Conservation (phyloP, 495 filamentous ascomycete genomes). For the Trichoderma gamsii region DNA sequence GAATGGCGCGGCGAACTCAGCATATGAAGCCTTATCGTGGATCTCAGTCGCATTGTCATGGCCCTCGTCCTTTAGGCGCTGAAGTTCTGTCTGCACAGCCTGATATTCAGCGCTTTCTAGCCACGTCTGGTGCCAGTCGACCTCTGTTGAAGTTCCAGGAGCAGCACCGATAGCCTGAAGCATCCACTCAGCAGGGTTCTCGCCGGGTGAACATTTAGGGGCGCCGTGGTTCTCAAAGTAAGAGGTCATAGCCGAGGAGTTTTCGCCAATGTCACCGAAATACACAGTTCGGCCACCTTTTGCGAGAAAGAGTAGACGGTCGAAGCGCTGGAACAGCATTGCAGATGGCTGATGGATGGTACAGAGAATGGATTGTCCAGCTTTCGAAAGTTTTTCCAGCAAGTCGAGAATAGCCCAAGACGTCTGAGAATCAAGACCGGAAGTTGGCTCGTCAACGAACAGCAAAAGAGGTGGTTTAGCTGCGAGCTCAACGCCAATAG, state of each 20-base stretch:
- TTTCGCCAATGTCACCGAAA: slow-evolving; percentile 51
- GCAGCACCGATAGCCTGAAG: slow-evolving; percentile 69
- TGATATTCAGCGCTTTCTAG: slow-evolving; percentile 58
- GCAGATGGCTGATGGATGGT: slow-evolving; percentile 76
- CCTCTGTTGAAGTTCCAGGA: slow-evolving; percentile 39
- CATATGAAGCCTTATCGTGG: slow-evolving; percentile 2
- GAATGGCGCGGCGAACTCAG: slow-evolving; percentile 35
- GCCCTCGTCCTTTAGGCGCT: slow-evolving; percentile 46
- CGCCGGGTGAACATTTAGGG: slow-evolving; percentile 53
- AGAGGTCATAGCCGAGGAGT: slow-evolving; percentile 31
- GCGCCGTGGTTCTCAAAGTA: slow-evolving; percentile 61
- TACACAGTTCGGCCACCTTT: slow-evolving; percentile 63
- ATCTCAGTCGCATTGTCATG: slow-evolving; percentile 14
- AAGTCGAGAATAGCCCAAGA: slow-evolving; percentile 80
- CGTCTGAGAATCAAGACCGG: slow-evolving; percentile 78
- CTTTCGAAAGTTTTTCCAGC: slow-evolving; percentile 71
- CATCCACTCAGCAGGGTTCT: slow-evolving; percentile 80
- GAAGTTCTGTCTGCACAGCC: slow-evolving; percentile 56
- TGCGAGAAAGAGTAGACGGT: slow-evolving; percentile 60
- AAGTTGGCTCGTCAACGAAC: slow-evolving; percentile 76
- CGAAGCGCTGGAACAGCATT: slow-evolving; percentile 68
- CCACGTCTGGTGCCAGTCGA: slow-evolving; percentile 78
- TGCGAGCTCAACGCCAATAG: slow-evolving; percentile 88
- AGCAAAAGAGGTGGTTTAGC: slow-evolving; percentile 74
- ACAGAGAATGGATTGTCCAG: slow-evolving; percentile 64